phyloP scores from a whole-genome alignment of 352 stramenopile genomes.

The Phytopythium delawarense region DNA sequence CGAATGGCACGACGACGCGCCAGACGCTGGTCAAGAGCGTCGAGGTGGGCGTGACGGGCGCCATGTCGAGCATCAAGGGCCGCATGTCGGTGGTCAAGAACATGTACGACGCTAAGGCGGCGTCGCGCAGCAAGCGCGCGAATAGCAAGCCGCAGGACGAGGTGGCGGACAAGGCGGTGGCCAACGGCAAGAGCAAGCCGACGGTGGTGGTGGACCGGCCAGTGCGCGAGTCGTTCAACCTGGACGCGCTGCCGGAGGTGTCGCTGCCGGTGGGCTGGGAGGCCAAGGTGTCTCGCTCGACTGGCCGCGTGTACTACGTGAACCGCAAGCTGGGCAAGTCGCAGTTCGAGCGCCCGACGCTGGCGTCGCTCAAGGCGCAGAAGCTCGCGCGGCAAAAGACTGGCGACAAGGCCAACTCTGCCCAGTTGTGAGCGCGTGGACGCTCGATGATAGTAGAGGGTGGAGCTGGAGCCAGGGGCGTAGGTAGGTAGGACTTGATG shows the following conservation, averaged over 20 bases:
- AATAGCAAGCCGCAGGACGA: constrained; percentile 53
- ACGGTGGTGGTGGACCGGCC: constrained; percentile 38
- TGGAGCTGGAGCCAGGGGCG: background rate
- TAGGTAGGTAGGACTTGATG: constrained; percentile 5
- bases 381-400: constrained; percentile 75
- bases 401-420: constrained; percentile 11
- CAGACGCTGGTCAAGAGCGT: constrained; percentile 80
- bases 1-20: constrained; percentile 43
- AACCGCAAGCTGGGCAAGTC: constrained; percentile 86
- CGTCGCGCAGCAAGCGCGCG: constrained; percentile 42
- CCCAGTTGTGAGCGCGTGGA: constrained; percentile 11
- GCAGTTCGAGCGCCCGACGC: constrained; percentile 80
- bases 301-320: constrained; percentile 85
- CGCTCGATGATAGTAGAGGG: constrained; percentile 18
- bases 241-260: constrained; percentile 77
- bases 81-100: constrained; percentile 75
- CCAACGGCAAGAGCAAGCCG: constrained; percentile 19
- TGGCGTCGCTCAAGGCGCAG: constrained; percentile 82
- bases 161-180: constrained; percentile 19
- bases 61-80: constrained; percentile 80
- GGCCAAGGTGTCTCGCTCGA: constrained; percentile 84
- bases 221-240: constrained; percentile 81
- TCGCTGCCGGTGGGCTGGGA: constrained; percentile 80
- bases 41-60: constrained; percentile 59
- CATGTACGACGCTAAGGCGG: constrained; percentile 56